phyloP scores from a whole-genome alignment of 2,329 filamentous ascomycete genomes.

The Tolypocladium album region DNA sequence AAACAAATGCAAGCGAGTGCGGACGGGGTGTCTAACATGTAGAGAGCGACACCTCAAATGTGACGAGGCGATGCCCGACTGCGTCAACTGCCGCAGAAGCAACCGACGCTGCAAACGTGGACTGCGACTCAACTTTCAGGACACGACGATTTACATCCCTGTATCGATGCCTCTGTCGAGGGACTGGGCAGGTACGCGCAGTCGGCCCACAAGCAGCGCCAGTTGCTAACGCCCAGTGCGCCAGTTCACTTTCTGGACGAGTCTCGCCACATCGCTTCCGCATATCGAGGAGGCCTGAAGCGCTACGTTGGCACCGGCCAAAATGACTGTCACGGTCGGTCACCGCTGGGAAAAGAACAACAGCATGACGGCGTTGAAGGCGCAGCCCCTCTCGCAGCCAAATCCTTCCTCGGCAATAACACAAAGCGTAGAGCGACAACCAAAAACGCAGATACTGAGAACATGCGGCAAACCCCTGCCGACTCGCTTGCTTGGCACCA shows the following conservation, averaged over 20 bases:
- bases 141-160: neutral
- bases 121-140: neutral
- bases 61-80: neutral
- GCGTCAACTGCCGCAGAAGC: neutral
- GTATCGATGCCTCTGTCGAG: neutral
- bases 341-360: neutral
- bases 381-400: neutral
- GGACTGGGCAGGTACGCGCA: neutral
- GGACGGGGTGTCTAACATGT: neutral
- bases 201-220: neutral
- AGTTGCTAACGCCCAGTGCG: neutral
- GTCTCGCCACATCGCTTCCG: neutral
- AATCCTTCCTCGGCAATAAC: neutral
- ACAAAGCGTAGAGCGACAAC: neutral
- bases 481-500: neutral
- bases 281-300: neutral
- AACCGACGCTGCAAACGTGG: neutral
- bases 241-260: neutral
- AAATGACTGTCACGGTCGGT: neutral
- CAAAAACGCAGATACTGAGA: neutral
- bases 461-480: neutral
- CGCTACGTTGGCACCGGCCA: neutral
- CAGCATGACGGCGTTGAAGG: no score
- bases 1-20: neutral
- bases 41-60: neutral